Evolutionary conservation across 768 basidiomycete species (phyloP).

Genomic region (Tricholoma sp.): DNA sequence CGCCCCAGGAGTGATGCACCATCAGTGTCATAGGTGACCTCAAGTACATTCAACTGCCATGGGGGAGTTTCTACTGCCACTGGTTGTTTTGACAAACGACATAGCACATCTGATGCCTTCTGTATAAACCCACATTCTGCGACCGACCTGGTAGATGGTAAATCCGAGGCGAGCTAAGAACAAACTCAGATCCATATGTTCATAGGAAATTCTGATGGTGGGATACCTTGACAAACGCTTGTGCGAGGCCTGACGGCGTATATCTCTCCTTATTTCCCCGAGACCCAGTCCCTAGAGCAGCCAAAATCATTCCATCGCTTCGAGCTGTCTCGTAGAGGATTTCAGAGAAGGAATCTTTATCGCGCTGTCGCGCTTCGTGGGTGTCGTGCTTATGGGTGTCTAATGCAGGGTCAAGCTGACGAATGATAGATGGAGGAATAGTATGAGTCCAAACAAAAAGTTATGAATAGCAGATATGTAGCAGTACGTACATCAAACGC

Average conservation of each 20-base stretch:
- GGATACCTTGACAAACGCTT: constrained; percentile 13
- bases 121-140: constrained; percentile 12
- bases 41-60: constrained; percentile 24
- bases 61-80: constrained; percentile 14
- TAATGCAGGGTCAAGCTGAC: too few relatives aligned
- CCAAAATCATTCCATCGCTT: too few relatives aligned
- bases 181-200: not conserved
- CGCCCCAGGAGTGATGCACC: constrained; percentile 16
- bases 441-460: too few relatives aligned
- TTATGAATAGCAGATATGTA: too few relatives aligned
- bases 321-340: too few relatives aligned
- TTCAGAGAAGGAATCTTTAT: too few relatives aligned
- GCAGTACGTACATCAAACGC: too few relatives aligned
- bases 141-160: not conserved
- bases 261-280: too few relatives aligned
- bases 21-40: constrained; percentile 17
- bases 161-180: constrained; percentile 6
- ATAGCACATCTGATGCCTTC: constrained; percentile 7
- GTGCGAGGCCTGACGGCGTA: constrained; percentile 1
- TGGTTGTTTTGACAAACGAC: constrained; percentile 10
- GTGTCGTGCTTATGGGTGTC: too few relatives aligned
- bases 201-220: not conserved
- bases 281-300: too few relatives aligned
- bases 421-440: too few relatives aligned
- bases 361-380: too few relatives aligned